Evolutionary conservation across 345 rosid species (phyloP), one percentile per base, ranked within the genome.

Genomic region (Noccaea caerulescens): DNA sequence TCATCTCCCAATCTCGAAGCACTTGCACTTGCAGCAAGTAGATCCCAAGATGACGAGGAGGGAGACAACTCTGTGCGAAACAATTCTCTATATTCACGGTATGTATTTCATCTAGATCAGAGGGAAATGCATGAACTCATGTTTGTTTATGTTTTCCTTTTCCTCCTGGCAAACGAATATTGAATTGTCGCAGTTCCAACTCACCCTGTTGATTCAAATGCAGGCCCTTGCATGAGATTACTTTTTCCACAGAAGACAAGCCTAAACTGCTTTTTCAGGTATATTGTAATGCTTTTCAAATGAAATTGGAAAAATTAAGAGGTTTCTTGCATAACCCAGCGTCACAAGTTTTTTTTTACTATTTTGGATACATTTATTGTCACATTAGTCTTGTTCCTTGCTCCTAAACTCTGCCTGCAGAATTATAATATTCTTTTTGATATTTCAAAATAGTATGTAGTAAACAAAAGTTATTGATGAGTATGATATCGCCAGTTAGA

Each of bases 231-330:
- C 99, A 94, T 77, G 99, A 94, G 82, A 83, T 94, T 34, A 91
- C 99, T 7, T 91, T 91, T 73, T 88, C 96, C 58, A 77, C 96
- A 7, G 88, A 86, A 52, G 95, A 94, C 90, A 94, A 88, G 82
- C 99, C 96, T 74, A 91, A 87, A 72, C 99, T 91, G 78, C 91
- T 94, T 52, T 89, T 92, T 84, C 95, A 89, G 97, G 99, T 88
- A 79, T 63, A 37, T 44, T 27, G 58, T 66, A 32, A 45, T 62
- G 39, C 37, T 59, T 49, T 44, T 51, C 18, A 37, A 16, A 14
- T 13, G 11, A 50, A 4, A 41, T 49, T 49, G 16, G 8, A 5
- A 34, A 11, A 45, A n/a, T 14, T n/a, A 57, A 23, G 18, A 38
- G 9, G 23, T 47, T 39, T 58, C 51, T 57, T 33, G 37, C 73